Conservation (phyloP, 768 basidiomycete species). For the Pisolithus marmoratus region DNA sequence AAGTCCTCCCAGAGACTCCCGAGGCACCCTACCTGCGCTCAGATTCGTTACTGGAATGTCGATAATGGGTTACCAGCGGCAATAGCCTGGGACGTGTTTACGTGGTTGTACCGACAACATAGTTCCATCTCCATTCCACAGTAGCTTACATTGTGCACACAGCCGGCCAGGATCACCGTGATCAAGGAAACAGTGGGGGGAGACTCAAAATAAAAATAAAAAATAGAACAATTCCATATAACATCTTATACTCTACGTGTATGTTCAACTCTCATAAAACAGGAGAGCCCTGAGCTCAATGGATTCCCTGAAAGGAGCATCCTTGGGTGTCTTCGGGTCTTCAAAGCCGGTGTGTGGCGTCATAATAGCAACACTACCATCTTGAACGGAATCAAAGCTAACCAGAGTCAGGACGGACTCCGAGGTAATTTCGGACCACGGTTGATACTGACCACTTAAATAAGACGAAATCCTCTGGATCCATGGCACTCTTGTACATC, state of each 20-base stretch:
- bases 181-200: no score
- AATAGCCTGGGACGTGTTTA: no score
- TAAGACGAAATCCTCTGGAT: constrained; percentile 39
- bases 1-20: no score
- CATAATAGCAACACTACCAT: constrained; percentile 45
- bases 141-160: no score
- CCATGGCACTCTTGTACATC: constrained; percentile 42
- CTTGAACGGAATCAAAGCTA: constrained; percentile 38
- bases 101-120: no score
- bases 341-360: constrained; percentile 62
- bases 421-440: neutral
- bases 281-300: constrained; percentile 60
- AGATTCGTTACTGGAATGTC: no score
- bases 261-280: constrained; percentile 36
- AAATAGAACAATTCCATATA: no score
- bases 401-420: neutral
- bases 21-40: no score
- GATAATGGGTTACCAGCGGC: no score
- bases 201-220: no score
- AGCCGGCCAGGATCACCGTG: no score
- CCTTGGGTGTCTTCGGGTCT: constrained; percentile 48
- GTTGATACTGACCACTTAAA: constrained; percentile 43
- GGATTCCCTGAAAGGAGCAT: constrained; percentile 46
- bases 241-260: neutral
- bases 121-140: no score